Conservation (phyloP, 805 yeast species). For the Candida verbasci region DNA sequence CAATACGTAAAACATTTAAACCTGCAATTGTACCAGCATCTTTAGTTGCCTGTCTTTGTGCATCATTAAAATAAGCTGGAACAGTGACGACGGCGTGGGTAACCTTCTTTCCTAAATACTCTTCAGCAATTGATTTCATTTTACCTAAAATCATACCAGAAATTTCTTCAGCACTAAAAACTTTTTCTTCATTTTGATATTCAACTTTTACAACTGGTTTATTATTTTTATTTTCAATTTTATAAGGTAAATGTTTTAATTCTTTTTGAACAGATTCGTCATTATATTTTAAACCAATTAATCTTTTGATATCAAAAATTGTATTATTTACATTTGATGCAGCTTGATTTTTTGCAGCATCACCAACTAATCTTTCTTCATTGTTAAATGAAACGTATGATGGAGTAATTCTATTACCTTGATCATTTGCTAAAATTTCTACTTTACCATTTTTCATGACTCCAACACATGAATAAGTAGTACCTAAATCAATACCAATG, state of each 20-base stretch:
- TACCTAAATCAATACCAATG: constrained; percentile 81
- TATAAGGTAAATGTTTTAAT: constrained; percentile 70
- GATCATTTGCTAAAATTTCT: constrained; percentile 95
- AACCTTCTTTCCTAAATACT: constrained; percentile 51
- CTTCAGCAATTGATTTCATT: constrained; percentile 92
- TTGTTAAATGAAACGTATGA: constrained; percentile 94
- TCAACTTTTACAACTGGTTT: constrained; percentile 82
- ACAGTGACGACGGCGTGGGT: constrained; percentile 94
- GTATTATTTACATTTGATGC: constrained; percentile 91
- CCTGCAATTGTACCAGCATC: constrained; percentile 98
- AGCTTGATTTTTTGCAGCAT: constrained; percentile 97
- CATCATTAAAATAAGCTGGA: constrained; percentile 96
- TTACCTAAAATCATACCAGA: constrained; percentile 88
- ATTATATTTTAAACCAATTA: constrained; percentile 83
- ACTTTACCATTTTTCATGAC: constrained; percentile 89
- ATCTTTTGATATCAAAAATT: constrained; percentile 87
- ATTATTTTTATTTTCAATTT: constrained; percentile 65
- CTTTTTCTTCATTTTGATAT: constrained; percentile 78
- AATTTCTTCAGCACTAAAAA: constrained; percentile 91
- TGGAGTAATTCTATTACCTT: constrained; percentile 98
- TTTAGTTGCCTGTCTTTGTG: constrained; percentile 97
- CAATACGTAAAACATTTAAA: constrained; percentile 88
- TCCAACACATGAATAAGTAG: constrained; percentile 94
- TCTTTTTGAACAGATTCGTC: constrained; percentile 72
- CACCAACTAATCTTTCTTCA: constrained; percentile 90